Percentiles rank a stretch among this genome's conserved stretches.
phyloP scores from a whole-genome alignment of 2,329 filamentous ascomycete species.

The Teratosphaeria pseudoeucalypti region DNA sequence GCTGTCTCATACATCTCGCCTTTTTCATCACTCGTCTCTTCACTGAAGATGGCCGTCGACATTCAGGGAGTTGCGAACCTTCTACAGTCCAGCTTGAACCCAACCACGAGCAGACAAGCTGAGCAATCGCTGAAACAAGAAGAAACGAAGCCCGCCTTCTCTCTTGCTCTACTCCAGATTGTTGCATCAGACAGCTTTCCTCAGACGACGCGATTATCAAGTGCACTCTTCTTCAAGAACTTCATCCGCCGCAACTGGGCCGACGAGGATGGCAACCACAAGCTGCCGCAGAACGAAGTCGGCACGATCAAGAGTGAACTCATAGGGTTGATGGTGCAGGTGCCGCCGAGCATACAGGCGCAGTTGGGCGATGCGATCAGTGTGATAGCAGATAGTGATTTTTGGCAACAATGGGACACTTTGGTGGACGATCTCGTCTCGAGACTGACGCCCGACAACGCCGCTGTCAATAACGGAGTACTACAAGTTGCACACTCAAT shows the following conservation, averaged over 20 bases:
- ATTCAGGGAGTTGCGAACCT: slow-evolving; percentile 63
- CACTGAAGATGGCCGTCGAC: slow-evolving; percentile 46
- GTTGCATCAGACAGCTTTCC: slow-evolving; percentile 66
- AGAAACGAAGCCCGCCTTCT: slow-evolving; percentile 77
- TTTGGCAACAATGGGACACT: slow-evolving; percentile 94
- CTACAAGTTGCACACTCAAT: slow-evolving; percentile 97
- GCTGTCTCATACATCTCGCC: neutral
- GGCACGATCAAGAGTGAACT: slow-evolving; percentile 86
- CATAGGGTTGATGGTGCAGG: slow-evolving; percentile 91
- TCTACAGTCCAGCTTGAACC: slow-evolving; percentile 83
- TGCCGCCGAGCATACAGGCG: slow-evolving; percentile 75
- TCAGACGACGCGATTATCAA: slow-evolving; percentile 70
- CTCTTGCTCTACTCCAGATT: slow-evolving; percentile 75
- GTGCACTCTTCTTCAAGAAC: slow-evolving; percentile 95
- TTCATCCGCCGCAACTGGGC: slow-evolving; percentile 92
- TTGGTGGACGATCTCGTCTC: slow-evolving; percentile 85
- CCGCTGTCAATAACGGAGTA: slow-evolving; percentile 82
- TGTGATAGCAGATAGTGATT: slow-evolving; percentile 94
- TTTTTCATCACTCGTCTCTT: neutral
- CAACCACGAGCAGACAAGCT: slow-evolving; percentile 78
- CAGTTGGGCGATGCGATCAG: slow-evolving; percentile 96
- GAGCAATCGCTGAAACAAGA: slow-evolving; percentile 69
- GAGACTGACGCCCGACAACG: slow-evolving; percentile 70
- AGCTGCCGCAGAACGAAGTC: slow-evolving; percentile 73
- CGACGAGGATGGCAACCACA: slow-evolving; percentile 91